Base-by-base conservation (phyloP, 306 rosid genomes). In the Calophaca sinica region DNA sequence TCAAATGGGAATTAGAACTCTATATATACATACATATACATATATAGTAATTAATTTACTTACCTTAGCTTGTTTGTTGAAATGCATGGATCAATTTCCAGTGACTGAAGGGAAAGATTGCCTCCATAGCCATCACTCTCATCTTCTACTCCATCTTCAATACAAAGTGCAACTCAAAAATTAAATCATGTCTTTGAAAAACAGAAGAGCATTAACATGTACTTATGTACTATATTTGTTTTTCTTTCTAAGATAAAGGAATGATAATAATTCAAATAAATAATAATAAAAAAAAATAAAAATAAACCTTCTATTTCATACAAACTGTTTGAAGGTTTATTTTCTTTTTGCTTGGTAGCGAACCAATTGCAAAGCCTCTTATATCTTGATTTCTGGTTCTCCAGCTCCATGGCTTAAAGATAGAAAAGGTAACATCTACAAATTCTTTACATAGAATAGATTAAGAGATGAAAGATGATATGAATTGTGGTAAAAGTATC, bases 31-130 rank as follows among this genome's bases (percentile, higher is more conserved):
- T 57, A 46, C 44, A 46, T 48, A 5, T 48, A 5, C 5, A 62
- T 26, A 35, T 36, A 42, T 42, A 15, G 36, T 46, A 62, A 41
- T 4, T 77, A 32, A 50, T 66, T 80, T 70, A 86, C 97, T 80
- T 73, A 87, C 99, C 96, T 94, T 68, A 94, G 68, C 73, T 92
- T 89, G 64, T 82, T 81, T 55, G 76, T 77, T 71, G 86, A 84
- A 81, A 85, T 90, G 88, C 89, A 80, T 65, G 96, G 88, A 77
- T 82, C 89, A 79, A 81, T 67, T 76, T 88, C 88, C 75, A 80
- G 6, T 41, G 94, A 89, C 76, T 68, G 76, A 10, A 79, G 28
- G 29, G 84, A 73, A 48, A 88, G 78, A 44, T 84, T 72, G 3
- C 81, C 82, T 41, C 70, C 55, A 75, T 48, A 78, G 10, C 79